Conservation (phyloP, 2,329 filamentous ascomycete species). For the Colletotrichum liriopes region DNA sequence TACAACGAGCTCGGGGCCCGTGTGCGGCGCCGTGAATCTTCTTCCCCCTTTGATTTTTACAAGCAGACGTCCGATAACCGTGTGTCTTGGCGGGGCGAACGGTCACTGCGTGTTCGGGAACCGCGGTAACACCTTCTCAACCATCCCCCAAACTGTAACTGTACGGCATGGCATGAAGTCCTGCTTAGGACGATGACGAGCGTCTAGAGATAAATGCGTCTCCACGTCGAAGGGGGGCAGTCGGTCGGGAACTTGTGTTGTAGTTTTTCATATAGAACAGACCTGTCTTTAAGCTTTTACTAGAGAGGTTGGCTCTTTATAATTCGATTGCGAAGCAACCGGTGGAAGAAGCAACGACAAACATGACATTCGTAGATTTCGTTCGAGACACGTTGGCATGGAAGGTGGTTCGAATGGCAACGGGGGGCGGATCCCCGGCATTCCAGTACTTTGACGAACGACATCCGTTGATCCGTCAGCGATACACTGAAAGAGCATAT, state of each 20-base stretch:
- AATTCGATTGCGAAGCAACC: background rate
- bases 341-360: background rate
- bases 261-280: background rate
- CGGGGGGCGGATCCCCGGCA: conserved; percentile 16
- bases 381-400: conserved; percentile 37
- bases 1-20: conserved; percentile 1
- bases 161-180: background rate
- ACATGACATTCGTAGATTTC: conserved; percentile 34
- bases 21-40: conserved; percentile 2
- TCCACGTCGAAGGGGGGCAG: background rate
- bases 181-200: conserved; percentile 15
- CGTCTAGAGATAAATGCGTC: background rate
- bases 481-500: conserved; percentile 7
- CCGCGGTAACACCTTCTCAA: background rate
- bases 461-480: conserved; percentile 27
- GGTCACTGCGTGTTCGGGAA: background rate
- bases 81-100: background rate
- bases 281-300: background rate
- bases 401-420: conserved; percentile 26
- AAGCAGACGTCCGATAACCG: background rate
- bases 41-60: background rate
- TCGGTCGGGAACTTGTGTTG: too few relatives aligned
- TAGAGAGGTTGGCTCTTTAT: background rate
- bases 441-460: conserved; percentile 39
- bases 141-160: too few relatives aligned